Base-by-base conservation (phyloP, 2,329 filamentous ascomycete species). In the Xylariaceae sp. region DNA sequence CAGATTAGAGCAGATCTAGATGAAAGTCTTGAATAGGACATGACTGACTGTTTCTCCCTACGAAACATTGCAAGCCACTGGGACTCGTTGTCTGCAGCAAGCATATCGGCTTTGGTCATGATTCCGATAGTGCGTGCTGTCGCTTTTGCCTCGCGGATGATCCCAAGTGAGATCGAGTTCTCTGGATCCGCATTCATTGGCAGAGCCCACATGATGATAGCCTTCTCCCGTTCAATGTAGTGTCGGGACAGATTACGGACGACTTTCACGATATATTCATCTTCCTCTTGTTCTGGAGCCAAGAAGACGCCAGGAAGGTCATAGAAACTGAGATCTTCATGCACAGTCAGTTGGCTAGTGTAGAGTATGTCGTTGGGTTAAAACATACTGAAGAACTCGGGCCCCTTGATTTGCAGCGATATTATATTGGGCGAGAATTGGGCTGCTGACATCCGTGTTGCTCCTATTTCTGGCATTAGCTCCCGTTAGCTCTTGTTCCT, bases 291-390 rank as follows among this genome's bases (percentile, higher is more conserved):
- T 2, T 81, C 79, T 0, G 83, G 76, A 6, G 84, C 84, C 17
- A 82, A 80, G 50, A 95, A 92, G 0, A 94, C 81, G 0, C 90
- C 90, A 0, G 90, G 90, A 1, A 95, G 73, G 49, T 95, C 90
- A 49, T 88, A 92, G 56, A 95, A 94, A 0, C 85, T 88, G 0
- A 95, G 63, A 5, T 88, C 82, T 0, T 88, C 84, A 0, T 92
- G 74, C 0, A 73, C 74, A 0, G 86, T 0, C 80, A 80, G 21
- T 95, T 89, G 42, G 89, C 79, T 0, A 95, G 70, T 0, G 83
- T 77, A 0, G n/a, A n/a, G n/a, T n/a, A 95, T 83, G 0, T 90
- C 76, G 53, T 95, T 95, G 0, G 90, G 90, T 0, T n/a, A n/a
- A n/a, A n/a, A n/a, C n/a, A n/a, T n/a, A n/a, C n/a, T 85, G 89